These are phyloP conservation scores for Arabidopsis suecica DNA, from an alignment of 345 rosid genomes.

Conservation along the genomic window DNA sequence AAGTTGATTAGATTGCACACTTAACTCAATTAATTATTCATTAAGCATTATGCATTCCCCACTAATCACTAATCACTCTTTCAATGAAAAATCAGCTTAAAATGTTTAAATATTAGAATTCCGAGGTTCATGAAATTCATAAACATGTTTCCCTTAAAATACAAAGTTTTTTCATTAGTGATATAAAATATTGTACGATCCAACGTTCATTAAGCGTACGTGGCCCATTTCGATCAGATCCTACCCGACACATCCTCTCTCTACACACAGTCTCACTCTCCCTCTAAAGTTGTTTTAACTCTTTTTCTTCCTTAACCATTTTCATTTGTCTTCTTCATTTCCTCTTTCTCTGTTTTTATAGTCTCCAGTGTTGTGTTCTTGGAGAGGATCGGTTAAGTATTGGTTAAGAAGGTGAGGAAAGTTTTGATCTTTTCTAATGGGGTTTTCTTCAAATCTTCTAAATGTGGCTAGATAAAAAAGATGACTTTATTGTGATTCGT, in stretches of 20 bases:
- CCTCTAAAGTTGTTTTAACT: constrained; percentile 41
- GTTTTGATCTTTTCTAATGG: constrained; percentile 1
- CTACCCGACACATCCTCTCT: constrained; percentile 47
- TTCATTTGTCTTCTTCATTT: constrained; percentile 14
- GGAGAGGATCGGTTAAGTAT: constrained; percentile 20
- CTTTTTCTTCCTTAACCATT: constrained; percentile 31
- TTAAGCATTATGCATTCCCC: constrained; percentile 24
- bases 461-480: constrained; percentile 21
- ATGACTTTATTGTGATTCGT: constrained; percentile 39
- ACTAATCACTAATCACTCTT: constrained; percentile 18
- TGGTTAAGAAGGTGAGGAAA: constrained; percentile 34
- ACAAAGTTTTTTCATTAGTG: neutral
- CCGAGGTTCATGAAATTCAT: constrained; percentile 43
- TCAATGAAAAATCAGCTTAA: constrained; percentile 10
- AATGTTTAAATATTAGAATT: constrained; percentile 5
- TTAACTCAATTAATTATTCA: constrained; percentile 42
- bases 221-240: constrained; percentile 49
- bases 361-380: constrained; percentile 33
- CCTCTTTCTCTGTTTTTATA: neutral
- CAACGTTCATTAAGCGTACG: constrained; percentile 48
- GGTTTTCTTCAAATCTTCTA: constrained; percentile 21
- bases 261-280: constrained; percentile 18
- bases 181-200: constrained; percentile 30
- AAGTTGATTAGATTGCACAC: constrained; percentile 44
- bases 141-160: constrained; percentile 45